A percentile compares a stretch with the other conserved stretches of the same genome.
Evolutionary conservation across 2,329 filamentous ascomycete genomes (phyloP).

Genomic region (Verticillium nubilum): DNA sequence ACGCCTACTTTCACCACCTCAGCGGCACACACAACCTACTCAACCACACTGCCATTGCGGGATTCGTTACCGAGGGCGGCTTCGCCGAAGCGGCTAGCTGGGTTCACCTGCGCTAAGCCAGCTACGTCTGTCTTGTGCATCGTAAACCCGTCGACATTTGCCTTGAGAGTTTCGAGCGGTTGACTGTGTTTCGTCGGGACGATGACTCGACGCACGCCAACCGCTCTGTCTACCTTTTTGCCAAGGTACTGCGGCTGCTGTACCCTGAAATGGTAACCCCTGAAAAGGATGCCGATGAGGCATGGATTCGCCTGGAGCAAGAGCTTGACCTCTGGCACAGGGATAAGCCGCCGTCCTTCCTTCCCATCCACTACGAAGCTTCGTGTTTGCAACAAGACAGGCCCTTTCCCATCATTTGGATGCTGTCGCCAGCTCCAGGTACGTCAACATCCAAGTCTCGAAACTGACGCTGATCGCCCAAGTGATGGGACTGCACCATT

Average conservation of each 20-base stretch:
- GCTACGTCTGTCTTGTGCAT: slow-evolving; percentile 27
- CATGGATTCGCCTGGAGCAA: slow-evolving; percentile 2
- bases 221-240: slow-evolving; percentile 14
- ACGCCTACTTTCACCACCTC: slow-evolving; percentile 32
- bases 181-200: slow-evolving; percentile 8
- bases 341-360: slow-evolving; percentile 22
- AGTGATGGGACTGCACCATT: slow-evolving; percentile 31
- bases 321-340: slow-evolving; percentile 22
- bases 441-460: slow-evolving; percentile 1
- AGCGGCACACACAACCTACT: slow-evolving; percentile 30
- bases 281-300: not conserved
- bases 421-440: slow-evolving; percentile 26
- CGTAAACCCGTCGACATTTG: slow-evolving; percentile 12
- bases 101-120: slow-evolving; percentile 33
- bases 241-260: slow-evolving; percentile 17
- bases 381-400: slow-evolving; percentile 15
- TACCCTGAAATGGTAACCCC: not conserved
- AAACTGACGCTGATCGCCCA: not conserved
- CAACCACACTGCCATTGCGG: slow-evolving; percentile 24
- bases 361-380: slow-evolving; percentile 23
- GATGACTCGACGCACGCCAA: slow-evolving; percentile 15
- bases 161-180: slow-evolving; percentile 13
- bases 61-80: slow-evolving; percentile 28
- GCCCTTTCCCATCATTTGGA: slow-evolving; percentile 29
- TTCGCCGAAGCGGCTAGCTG: slow-evolving; percentile 32